phyloP scores from a whole-genome alignment of 345 rosid species.

The Toxicodendron radicans region DNA sequence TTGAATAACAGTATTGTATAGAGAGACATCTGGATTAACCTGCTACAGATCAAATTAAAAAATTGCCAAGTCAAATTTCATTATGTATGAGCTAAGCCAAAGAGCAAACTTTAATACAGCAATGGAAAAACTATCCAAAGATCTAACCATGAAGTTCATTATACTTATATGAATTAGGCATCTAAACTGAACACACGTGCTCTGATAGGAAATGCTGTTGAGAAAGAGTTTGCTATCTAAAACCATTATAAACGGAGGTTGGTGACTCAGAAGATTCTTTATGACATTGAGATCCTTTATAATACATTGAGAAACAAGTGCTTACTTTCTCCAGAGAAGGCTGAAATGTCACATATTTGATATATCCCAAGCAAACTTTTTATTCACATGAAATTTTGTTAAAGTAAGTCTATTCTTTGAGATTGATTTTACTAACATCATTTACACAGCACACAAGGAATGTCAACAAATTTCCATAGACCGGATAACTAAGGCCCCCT shows the following conservation, averaged over 20 bases:
- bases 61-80: neutral
- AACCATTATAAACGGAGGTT: neutral
- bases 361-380: neutral
- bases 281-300: too few species aligned
- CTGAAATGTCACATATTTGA: neutral
- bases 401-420: neutral
- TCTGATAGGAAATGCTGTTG: neutral
- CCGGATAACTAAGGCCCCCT: too few species aligned
- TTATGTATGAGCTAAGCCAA: neutral
- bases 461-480: neutral
- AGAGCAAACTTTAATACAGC: neutral
- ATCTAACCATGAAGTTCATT: neutral
- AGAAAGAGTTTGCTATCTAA: neutral
- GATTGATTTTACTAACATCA: neutral
- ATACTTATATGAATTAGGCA: neutral
- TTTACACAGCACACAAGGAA: neutral
- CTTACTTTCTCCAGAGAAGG: neutral
- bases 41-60: constrained; percentile 29
- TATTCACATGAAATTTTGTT: neutral
- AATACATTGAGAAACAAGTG: neutral
- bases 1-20: constrained; percentile 67
- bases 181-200: neutral
- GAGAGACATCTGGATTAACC: constrained; percentile 58
- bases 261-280: neutral
- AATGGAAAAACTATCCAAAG: neutral